Evolutionary conservation across 768 basidiomycete genomes (phyloP).

Genomic region (Tricholomella constricta): DNA sequence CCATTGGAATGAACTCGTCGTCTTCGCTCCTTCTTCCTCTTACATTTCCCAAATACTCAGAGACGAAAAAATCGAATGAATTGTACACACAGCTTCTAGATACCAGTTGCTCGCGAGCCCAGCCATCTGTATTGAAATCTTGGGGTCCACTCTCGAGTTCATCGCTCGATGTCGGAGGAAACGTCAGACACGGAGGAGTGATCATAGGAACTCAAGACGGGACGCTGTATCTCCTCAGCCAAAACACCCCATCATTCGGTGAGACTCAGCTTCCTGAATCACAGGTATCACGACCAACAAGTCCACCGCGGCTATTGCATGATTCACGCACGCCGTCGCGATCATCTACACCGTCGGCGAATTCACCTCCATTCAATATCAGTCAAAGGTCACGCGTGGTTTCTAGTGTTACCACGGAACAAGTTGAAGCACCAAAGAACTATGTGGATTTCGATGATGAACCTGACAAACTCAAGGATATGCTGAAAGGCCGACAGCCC

Average conservation of each 20-base stretch:
- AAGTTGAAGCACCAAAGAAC: slow-evolving; percentile 76
- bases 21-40: slow-evolving; percentile 30
- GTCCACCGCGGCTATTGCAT: slow-evolving; percentile 18
- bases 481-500: slow-evolving; percentile 58
- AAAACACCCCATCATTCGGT: slow-evolving; percentile 14
- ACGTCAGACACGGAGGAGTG: slow-evolving; percentile 20
- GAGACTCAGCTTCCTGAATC: slow-evolving; percentile 7
- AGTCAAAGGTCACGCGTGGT: slow-evolving; percentile 64
- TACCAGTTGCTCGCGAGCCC: slow-evolving; percentile 32
- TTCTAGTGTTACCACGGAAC: slow-evolving; percentile 69
- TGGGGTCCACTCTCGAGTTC: slow-evolving; percentile 23
- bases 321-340: slow-evolving; percentile 32
- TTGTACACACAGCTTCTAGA: slow-evolving; percentile 25
- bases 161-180: background rate
- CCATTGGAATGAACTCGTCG: slow-evolving; percentile 7
- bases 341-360: slow-evolving; percentile 40
- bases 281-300: slow-evolving; percentile 22
- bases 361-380: slow-evolving; percentile 53
- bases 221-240: slow-evolving; percentile 43
- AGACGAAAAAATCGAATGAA: slow-evolving; percentile 9
- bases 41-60: slow-evolving; percentile 30
- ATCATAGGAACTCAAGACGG: slow-evolving; percentile 45
- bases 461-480: slow-evolving; percentile 70
- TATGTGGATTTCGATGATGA: slow-evolving; percentile 85
- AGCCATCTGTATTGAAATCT: slow-evolving; percentile 31